phyloP scores from a whole-genome alignment of 2,329 filamentous ascomycete species.

The Pyricularia grisea region DNA sequence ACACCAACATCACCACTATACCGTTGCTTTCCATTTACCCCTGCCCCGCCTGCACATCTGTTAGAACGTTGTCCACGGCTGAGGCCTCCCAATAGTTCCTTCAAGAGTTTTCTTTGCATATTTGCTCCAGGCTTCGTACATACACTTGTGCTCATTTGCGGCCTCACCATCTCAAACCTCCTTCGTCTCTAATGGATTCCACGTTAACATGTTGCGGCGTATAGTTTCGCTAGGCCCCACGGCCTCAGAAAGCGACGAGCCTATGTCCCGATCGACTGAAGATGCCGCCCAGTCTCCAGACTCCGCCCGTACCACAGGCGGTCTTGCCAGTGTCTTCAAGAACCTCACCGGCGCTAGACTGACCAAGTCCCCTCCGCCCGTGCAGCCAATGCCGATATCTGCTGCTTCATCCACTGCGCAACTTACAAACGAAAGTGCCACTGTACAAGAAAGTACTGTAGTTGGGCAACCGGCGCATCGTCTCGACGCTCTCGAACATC shows the following conservation, averaged over 20 bases:
- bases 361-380: slow-evolving; percentile 37
- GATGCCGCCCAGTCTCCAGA: slow-evolving; percentile 47
- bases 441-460: not conserved
- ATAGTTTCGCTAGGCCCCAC: slow-evolving; percentile 33
- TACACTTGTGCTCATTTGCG: not conserved
- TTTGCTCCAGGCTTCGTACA: not conserved
- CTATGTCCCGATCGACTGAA: slow-evolving; percentile 52
- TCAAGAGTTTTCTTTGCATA: not conserved
- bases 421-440: slow-evolving; percentile 18
- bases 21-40: not conserved
- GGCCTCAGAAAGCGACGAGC: slow-evolving; percentile 32
- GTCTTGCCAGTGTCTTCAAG: slow-evolving; percentile 55
- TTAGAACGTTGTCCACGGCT: not conserved
- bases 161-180: not conserved
- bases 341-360: slow-evolving; percentile 48
- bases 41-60: not conserved
- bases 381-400: slow-evolving; percentile 21
- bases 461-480: slow-evolving; percentile 26
- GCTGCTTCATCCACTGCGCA: slow-evolving; percentile 20
- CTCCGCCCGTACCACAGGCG: slow-evolving; percentile 38
- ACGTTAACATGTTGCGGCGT: slow-evolving; percentile 30
- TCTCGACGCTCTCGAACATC: slow-evolving; percentile 41
- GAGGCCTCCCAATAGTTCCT: not conserved
- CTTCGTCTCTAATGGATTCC: slow-evolving; percentile 6
- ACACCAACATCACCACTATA: slow-evolving; percentile 5